Percentiles rank a stretch among this genome's conserved stretches.
Conservation (phyloP, 2,329 filamentous ascomycete species). For the Neospermospora avenae region DNA sequence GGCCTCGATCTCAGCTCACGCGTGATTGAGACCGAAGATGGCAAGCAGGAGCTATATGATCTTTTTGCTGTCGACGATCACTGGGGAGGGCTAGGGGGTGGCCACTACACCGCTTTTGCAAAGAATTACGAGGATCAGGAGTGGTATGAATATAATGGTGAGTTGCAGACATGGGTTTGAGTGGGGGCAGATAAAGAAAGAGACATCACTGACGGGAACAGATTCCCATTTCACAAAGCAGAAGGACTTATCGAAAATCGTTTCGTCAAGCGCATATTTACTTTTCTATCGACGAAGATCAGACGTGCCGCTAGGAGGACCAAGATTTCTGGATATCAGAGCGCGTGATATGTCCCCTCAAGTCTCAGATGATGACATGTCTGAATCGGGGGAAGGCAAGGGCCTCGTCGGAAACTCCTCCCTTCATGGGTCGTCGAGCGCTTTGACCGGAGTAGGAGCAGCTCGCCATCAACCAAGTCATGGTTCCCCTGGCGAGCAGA, state of each 20-base stretch:
- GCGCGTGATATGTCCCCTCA: conserved; percentile 47
- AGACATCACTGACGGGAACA: conserved; percentile 36
- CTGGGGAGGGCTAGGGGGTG: conserved; percentile 87
- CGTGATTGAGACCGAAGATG: conserved; percentile 75
- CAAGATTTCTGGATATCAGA: conserved; percentile 66
- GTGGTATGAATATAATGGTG: conserved; percentile 98
- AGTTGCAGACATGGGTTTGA: conserved; percentile 36
- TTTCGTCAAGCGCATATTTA: conserved; percentile 80
- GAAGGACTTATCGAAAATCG: conserved; percentile 57
- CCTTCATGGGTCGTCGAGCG: conserved; percentile 89
- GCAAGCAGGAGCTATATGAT: conserved; percentile 84
- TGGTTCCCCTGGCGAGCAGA: conserved; percentile 45
- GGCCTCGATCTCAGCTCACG: conserved; percentile 78
- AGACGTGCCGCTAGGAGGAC: conserved; percentile 71
- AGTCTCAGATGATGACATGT: conserved; percentile 45
- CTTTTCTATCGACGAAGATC: conserved; percentile 93
- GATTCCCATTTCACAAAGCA: conserved; percentile 70
- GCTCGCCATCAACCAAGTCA: conserved; percentile 62
- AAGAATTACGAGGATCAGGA: conserved; percentile 85
- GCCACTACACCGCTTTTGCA: conserved; percentile 93
- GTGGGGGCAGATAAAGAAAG: conserved; percentile 39
- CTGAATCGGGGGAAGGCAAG: conserved; percentile 74
- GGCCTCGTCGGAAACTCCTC: conserved; percentile 81
- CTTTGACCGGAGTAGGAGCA: conserved; percentile 74
- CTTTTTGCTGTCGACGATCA: conserved; percentile 96